Conservation (phyloP, 2,329 filamentous ascomycete species). For the Tolypocladium inflatum region DNA sequence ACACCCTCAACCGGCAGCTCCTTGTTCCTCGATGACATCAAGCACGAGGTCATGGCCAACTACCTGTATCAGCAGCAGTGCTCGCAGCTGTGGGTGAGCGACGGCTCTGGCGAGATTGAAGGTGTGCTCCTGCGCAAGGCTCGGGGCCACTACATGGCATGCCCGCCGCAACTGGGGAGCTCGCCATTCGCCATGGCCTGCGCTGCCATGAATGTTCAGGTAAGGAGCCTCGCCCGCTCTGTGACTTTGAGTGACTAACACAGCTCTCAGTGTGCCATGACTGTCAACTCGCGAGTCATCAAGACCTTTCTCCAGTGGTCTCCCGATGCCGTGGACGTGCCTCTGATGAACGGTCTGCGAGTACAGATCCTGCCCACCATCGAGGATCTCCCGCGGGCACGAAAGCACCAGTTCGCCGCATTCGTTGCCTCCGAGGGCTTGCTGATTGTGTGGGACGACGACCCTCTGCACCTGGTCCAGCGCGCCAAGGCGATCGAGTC, state of each 20-base stretch:
- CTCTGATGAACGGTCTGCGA: constrained; percentile 65
- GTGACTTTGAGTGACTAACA: background rate
- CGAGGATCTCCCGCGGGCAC: constrained; percentile 57
- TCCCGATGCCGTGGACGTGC: constrained; percentile 64
- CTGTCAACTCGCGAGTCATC: constrained; percentile 70
- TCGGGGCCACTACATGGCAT: constrained; percentile 62
- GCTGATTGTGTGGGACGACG: constrained; percentile 75
- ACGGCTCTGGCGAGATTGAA: constrained; percentile 57
- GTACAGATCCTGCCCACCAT: constrained; percentile 67
- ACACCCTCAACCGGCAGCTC: constrained; percentile 34
- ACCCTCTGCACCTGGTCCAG: constrained; percentile 59
- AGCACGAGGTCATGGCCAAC: constrained; percentile 76
- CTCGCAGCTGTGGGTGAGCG: constrained; percentile 62
- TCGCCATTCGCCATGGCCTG: constrained; percentile 58
- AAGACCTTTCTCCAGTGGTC: constrained; percentile 68
- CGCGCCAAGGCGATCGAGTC: constrained; percentile 65
- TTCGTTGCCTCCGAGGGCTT: constrained; percentile 64
- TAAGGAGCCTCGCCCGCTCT: constrained; percentile 22
- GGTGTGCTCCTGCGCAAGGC: constrained; percentile 63
- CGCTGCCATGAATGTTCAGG: constrained; percentile 61
- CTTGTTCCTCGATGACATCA: constrained; percentile 59
- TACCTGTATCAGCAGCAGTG: constrained; percentile 76
- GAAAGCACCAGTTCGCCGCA: constrained; percentile 73
- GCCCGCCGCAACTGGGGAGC: constrained; percentile 53
- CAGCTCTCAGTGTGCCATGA: constrained; percentile 58